Evolutionary conservation across 2,329 filamentous ascomycete genomes (phyloP), one percentile per base, ranked within the genome.

Genomic region (Fusarium metavorans): DNA sequence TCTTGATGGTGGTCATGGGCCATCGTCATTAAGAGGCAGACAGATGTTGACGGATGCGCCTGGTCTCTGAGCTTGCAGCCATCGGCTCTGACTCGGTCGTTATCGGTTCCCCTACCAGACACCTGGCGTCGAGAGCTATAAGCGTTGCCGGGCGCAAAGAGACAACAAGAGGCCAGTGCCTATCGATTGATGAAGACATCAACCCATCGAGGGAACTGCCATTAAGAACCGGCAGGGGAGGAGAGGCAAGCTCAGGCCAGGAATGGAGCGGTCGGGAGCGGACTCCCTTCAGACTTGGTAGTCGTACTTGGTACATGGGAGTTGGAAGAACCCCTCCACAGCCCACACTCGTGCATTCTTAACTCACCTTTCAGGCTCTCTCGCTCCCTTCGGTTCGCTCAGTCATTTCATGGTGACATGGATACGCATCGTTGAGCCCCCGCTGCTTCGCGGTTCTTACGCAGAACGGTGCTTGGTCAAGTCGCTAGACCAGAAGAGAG

Each of bases 291-390:
- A 37, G 64, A 68, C 68, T 72, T 69, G 60, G 67, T 65, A 60
- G 66, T 61, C 59, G 54, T 60, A 65, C 65, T 65, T 43, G 48
- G 64, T 68, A 66, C 64, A 65, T 52, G 50, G 66, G 39, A 63
- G 25, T 72, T 63, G 57, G n/a, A 58, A 74, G 34, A 64, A 69
- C 68, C 72, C 64, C 72, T 74, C 72, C 68, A 70, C 35, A 74
- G 48, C 35, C 68, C 72, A 72, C 72, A 66, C 16, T 30, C 30
- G 52, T 62, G 65, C 61, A 61, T 61, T 69, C 72, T 70, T 75
- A 75, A 72, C 72, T 74, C 72, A 74, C 58, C 71, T 74, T 74
- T 72, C 72, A 74, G 72, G 37, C 71, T 71, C 60, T 74, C 45
- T 65, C 56, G 10, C 48, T 52, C 71, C 67, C 16, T 27, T 63